These are phyloP conservation scores for Phascolomyces articulosus DNA, from an alignment of 371 early-diverging fungal species.

Conservation along the genomic window DNA sequence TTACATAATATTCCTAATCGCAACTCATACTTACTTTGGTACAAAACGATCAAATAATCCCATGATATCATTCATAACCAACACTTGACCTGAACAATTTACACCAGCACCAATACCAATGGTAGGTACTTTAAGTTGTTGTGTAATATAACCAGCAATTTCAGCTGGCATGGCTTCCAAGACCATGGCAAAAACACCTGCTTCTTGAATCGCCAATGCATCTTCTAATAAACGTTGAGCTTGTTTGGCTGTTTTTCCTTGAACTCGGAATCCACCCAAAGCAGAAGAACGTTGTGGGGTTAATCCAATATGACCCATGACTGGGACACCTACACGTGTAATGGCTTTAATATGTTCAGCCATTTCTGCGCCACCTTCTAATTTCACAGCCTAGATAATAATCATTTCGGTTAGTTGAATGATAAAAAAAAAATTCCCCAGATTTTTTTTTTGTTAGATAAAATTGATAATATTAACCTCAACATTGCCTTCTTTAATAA, in stretches of 20 bases:
- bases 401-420: background rate
- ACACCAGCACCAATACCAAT: slow-evolving; percentile 97
- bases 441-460: slow-evolving; percentile 12
- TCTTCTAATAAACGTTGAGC: slow-evolving; percentile 79
- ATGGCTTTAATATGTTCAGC: slow-evolving; percentile 74
- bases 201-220: slow-evolving; percentile 87
- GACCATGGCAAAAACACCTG: slow-evolving; percentile 92
- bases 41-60: slow-evolving; percentile 85
- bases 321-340: slow-evolving; percentile 86
- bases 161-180: slow-evolving; percentile 93
- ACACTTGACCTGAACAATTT: slow-evolving; percentile 89
- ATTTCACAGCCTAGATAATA: slow-evolving; percentile 78
- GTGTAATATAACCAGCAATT: slow-evolving; percentile 84
- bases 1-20: background rate
- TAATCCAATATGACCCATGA: slow-evolving; percentile 92
- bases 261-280: slow-evolving; percentile 91
- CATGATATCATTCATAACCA: slow-evolving; percentile 89
- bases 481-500: slow-evolving; percentile 86
- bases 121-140: slow-evolving; percentile 80
- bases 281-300: slow-evolving; percentile 91
- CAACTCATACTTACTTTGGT: slow-evolving; percentile 57
- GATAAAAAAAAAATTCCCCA: too few species aligned
- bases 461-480: too few species aligned
- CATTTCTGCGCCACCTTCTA: slow-evolving; percentile 93
- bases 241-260: slow-evolving; percentile 85